Percentiles rank a stretch among this genome's conserved stretches.
Conservation (phyloP, 1,284 basidiomycete genomes). For the Lignosus rhinocerotis region DNA sequence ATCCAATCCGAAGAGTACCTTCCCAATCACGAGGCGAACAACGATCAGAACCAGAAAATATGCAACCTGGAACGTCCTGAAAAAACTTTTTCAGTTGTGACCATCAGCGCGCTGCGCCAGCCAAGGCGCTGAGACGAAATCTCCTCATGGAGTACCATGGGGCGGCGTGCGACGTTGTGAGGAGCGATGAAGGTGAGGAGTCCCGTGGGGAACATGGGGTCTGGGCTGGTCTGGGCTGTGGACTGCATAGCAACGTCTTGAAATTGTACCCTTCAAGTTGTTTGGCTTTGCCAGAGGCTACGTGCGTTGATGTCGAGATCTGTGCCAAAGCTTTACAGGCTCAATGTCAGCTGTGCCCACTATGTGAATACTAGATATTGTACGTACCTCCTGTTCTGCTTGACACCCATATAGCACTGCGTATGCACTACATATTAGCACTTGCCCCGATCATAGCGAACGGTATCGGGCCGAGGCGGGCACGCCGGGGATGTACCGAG, state of each 20-base stretch:
- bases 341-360: no score
- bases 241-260: constrained; percentile 9
- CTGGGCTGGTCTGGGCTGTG: constrained; percentile 18
- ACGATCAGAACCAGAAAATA: constrained; percentile 63
- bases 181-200: constrained; percentile 59
- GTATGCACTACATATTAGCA: constrained; percentile 52
- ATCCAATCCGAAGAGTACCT: constrained; percentile 63
- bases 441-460: constrained; percentile 71
- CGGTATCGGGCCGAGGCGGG: constrained; percentile 68
- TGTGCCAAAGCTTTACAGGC: neutral
- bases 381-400: no score
- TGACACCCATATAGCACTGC: constrained; percentile 19
- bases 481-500: constrained; percentile 47
- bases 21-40: constrained; percentile 62
- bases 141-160: no score
- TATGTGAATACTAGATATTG: no score
- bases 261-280: no score
- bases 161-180: no score
- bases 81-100: constrained; percentile 6
- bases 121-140: no score
- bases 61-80: constrained; percentile 73
- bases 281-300: no score
- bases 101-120: no score
- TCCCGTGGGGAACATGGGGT: no score
- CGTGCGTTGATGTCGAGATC: neutral